Evolutionary conservation across 1,284 basidiomycete species (phyloP).

Genomic region (Sanghuangporus weigelae): DNA sequence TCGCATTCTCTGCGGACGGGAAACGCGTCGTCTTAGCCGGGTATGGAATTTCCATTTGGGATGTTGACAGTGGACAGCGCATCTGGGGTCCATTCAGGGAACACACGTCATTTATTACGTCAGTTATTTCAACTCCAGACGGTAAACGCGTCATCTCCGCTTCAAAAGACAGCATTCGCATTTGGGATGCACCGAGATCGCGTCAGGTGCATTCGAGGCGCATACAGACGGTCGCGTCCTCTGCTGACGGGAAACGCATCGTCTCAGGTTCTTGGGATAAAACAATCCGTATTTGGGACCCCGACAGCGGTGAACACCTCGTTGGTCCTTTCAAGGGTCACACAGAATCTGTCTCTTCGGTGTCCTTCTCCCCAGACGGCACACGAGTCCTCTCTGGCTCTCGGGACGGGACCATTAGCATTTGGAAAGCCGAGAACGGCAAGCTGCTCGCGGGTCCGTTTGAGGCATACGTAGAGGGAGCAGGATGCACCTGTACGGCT

Average conservation of each 20-base stretch:
- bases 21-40: not conserved
- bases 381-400: not conserved
- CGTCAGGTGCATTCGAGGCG: too few relatives aligned
- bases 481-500: too few relatives aligned
- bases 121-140: too few relatives aligned
- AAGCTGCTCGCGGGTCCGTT: not conserved
- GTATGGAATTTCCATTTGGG: not conserved
- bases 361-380: not conserved
- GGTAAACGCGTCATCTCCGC: too few relatives aligned
- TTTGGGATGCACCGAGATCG: too few relatives aligned
- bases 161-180: too few relatives aligned
- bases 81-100: not conserved
- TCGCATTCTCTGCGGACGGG: not conserved
- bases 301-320: not conserved
- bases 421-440: not conserved
- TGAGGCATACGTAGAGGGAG: not conserved
- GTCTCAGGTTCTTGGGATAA: not conserved
- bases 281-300: not conserved
- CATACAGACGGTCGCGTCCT: not conserved
- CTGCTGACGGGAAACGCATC: slow-evolving; percentile 1
- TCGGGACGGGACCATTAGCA: not conserved
- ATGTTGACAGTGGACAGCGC: not conserved
- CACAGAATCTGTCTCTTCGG: not conserved
- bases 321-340: not conserved
- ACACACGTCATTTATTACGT: not conserved